Conservation (phyloP, 495 filamentous ascomycete genomes). For the Tetracladium marchalianum region DNA sequence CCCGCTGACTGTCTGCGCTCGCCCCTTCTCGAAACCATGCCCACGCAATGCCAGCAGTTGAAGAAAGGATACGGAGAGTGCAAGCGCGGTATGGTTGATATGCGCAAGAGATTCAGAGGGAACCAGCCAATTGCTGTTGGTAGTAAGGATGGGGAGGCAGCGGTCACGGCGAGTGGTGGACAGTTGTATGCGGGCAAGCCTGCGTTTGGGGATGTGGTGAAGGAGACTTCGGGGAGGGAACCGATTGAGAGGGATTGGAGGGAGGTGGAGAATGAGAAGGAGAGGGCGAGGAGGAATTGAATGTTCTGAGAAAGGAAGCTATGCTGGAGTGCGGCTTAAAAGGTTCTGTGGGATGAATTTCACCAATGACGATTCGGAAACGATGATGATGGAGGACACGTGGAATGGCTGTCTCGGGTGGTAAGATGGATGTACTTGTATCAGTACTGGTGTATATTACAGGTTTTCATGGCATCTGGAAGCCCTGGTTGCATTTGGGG, state of each 20-base stretch:
- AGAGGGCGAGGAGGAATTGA: slow-evolving; percentile 19
- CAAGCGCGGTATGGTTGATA: slow-evolving; percentile 93
- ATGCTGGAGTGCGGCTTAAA: not conserved
- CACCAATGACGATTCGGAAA: too few species aligned
- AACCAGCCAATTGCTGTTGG: slow-evolving; percentile 69
- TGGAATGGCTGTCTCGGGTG: too few species aligned
- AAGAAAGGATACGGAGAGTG: slow-evolving; percentile 88
- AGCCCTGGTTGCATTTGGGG: too few species aligned
- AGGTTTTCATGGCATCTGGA: too few species aligned
- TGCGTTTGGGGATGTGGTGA: slow-evolving; percentile 48
- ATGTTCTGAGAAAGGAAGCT: not conserved
- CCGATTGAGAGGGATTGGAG: slow-evolving; percentile 42
- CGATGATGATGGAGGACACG: too few species aligned
- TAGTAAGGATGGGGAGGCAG: slow-evolving; percentile 48
- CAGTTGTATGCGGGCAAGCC: slow-evolving; percentile 76
- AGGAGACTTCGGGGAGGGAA: slow-evolving; percentile 40
- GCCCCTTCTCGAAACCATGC: slow-evolving; percentile 68
- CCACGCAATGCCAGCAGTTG: slow-evolving; percentile 82
- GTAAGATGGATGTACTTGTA: too few species aligned
- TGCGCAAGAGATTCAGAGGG: slow-evolving; percentile 98
- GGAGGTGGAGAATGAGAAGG: slow-evolving; percentile 45
- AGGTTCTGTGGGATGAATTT: not conserved
- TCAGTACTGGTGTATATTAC: too few species aligned
- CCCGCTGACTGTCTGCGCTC: slow-evolving; percentile 79
- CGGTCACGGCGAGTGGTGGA: slow-evolving; percentile 37